These are phyloP conservation scores for Monosporascus sp. DNA, from an alignment of 2,329 filamentous ascomycete genomes.

Conservation along the genomic window DNA sequence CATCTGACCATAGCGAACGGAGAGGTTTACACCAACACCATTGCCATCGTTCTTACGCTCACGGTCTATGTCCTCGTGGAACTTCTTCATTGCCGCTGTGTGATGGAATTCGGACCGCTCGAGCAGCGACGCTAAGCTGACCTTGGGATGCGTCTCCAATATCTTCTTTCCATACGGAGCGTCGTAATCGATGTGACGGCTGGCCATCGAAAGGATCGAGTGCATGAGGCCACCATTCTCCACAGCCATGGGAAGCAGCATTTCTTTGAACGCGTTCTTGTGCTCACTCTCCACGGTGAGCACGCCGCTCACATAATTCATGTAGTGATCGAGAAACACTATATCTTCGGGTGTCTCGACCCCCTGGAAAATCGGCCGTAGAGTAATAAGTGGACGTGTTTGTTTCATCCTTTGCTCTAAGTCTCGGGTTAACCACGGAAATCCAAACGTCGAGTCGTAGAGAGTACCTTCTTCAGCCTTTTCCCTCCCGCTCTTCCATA, in stretches of 20 bases:
- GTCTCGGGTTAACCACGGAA: slow-evolving; percentile 13
- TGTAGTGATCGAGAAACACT: slow-evolving; percentile 79
- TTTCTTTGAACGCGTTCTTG: slow-evolving; percentile 80
- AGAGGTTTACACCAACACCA: slow-evolving; percentile 39
- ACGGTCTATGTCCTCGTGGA: slow-evolving; percentile 42
- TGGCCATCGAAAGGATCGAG: slow-evolving; percentile 77
- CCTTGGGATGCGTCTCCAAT: slow-evolving; percentile 43
- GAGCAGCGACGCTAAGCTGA: slow-evolving; percentile 41
- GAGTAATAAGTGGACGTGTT: slow-evolving; percentile 47
- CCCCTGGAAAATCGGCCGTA: slow-evolving; percentile 69
- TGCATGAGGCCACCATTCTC: slow-evolving; percentile 83
- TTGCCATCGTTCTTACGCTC: slow-evolving; percentile 35
- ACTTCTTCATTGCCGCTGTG: slow-evolving; percentile 47
- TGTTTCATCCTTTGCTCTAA: slow-evolving; percentile 47
- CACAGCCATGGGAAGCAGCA: slow-evolving; percentile 76
- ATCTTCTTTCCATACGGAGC: slow-evolving; percentile 52
- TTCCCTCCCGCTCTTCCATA: slow-evolving; percentile 84
- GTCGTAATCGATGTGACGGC: slow-evolving; percentile 65
- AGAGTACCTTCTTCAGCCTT: slow-evolving; percentile 61
- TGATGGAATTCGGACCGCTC: slow-evolving; percentile 53
- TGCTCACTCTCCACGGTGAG: slow-evolving; percentile 77
- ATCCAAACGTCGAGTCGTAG: slow-evolving; percentile 1
- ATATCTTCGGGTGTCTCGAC: slow-evolving; percentile 77
- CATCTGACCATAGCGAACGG: slow-evolving; percentile 58
- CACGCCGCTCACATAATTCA: slow-evolving; percentile 71